phyloP scores from a whole-genome alignment of 371 early-diverging fungal genomes.

The Mortierella sp. region DNA sequence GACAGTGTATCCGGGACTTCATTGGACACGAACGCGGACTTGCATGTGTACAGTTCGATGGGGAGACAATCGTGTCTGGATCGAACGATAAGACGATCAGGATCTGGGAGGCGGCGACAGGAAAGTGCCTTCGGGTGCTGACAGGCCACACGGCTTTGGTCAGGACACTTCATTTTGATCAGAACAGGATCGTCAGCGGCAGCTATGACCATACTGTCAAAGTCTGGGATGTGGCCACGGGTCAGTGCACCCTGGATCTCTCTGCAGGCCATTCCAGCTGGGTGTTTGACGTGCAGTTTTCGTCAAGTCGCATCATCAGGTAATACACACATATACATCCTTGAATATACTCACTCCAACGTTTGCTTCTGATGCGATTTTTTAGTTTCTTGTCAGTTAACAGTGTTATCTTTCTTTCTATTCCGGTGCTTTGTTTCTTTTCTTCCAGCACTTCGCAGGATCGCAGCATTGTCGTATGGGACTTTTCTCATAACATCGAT shows the following conservation, averaged over 20 bases:
- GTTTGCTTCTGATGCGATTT: neutral
- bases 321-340: conserved; percentile 9
- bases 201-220: conserved; percentile 96
- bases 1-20: conserved; percentile 74
- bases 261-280: conserved; percentile 84
- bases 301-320: conserved; percentile 82
- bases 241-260: conserved; percentile 67
- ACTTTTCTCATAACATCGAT: conserved; percentile 78
- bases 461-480: conserved; percentile 84
- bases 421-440: neutral
- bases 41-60: conserved; percentile 95
- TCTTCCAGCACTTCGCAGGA: conserved; percentile 78
- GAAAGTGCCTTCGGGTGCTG: conserved; percentile 77
- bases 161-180: conserved; percentile 84
- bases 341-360: neutral
- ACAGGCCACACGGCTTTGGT: conserved; percentile 92
- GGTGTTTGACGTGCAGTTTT: conserved; percentile 96
- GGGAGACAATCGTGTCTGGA: conserved; percentile 89
- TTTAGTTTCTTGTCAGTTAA: neutral
- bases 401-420: no score
- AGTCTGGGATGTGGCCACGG: conserved; percentile 86
- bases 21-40: conserved; percentile 85
- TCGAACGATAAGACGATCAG: conserved; percentile 95
- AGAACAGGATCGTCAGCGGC: conserved; percentile 79
- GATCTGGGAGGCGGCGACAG: conserved; percentile 94